A percentile compares a stretch with the other conserved stretches of the same genome.
Conservation (phyloP, 1,284 basidiomycete genomes). For the Leccinum subrobustum region DNA sequence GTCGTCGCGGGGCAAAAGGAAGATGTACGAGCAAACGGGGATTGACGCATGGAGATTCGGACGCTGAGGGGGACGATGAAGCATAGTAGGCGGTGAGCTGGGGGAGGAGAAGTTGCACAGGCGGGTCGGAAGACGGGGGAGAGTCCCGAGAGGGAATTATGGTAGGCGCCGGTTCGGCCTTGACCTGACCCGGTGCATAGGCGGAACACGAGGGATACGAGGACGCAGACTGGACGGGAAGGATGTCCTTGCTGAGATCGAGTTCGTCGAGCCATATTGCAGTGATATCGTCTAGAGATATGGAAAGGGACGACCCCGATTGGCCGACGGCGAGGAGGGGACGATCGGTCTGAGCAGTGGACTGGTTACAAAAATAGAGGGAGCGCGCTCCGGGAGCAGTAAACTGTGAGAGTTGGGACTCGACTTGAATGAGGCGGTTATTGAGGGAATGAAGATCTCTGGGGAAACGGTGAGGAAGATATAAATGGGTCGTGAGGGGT, state of each 20-base stretch:
- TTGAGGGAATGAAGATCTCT: slow-evolving; percentile 79
- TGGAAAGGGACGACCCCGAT: slow-evolving; percentile 50
- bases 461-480: slow-evolving; percentile 4
- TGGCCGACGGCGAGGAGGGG: slow-evolving; percentile 37
- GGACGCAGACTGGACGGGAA: slow-evolving; percentile 20
- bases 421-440: slow-evolving; percentile 68
- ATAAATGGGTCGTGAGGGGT: slow-evolving; percentile 4
- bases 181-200: slow-evolving; percentile 35
- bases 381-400: slow-evolving; percentile 41
- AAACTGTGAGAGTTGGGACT: slow-evolving; percentile 50
- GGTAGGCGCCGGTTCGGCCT: slow-evolving; percentile 44
- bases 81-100: slow-evolving; percentile 21
- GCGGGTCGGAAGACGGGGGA: slow-evolving; percentile 19
- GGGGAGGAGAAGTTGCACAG: slow-evolving; percentile 30
- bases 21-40: slow-evolving; percentile 39
- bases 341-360: slow-evolving; percentile 37
- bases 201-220: slow-evolving; percentile 12
- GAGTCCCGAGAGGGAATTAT: slow-evolving; percentile 29
- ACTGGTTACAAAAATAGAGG: slow-evolving; percentile 38
- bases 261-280: slow-evolving; percentile 58
- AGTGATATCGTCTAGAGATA: slow-evolving; percentile 55
- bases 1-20: slow-evolving; percentile 38
- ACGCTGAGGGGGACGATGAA: slow-evolving; percentile 22
- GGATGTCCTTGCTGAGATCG: slow-evolving; percentile 35
- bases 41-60: slow-evolving; percentile 38